Evolutionary conservation across 2,329 filamentous ascomycete genomes (phyloP).

Genomic region (Hypoxylon sp.): DNA sequence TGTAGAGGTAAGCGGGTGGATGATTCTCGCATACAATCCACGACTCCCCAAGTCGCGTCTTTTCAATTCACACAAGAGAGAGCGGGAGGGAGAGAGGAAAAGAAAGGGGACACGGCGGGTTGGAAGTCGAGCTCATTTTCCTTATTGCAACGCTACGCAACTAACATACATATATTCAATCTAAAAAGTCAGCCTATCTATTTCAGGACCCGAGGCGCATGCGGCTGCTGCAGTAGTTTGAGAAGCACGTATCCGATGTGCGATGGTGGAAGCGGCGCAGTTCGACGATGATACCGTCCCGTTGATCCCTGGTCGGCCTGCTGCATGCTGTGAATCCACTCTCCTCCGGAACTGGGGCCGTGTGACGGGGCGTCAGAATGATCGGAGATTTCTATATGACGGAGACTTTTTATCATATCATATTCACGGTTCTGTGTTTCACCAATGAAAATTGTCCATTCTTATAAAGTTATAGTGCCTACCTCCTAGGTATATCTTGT

Average conservation of each 20-base stretch:
- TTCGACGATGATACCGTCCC: slow-evolving; percentile 11
- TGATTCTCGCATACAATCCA: not conserved
- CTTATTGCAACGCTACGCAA: not conserved
- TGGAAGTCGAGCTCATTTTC: not conserved
- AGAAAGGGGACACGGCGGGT: not conserved
- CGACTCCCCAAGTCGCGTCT: not conserved
- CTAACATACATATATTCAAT: slow-evolving; percentile 10
- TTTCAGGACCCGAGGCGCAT: slow-evolving; percentile 13
- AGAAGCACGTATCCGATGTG: not conserved
- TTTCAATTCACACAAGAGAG: not conserved
- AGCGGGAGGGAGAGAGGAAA: not conserved
- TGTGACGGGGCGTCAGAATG: not conserved
- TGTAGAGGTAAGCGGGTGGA: not conserved
- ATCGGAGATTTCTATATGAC: not conserved
- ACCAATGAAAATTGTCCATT: not conserved
- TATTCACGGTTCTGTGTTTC: not conserved
- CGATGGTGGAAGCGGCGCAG: slow-evolving; percentile 21
- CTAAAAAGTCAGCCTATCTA: slow-evolving; percentile 11
- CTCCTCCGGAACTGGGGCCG: slow-evolving; percentile 7
- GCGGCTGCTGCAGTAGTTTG: slow-evolving; percentile 11
- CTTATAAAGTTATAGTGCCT: not conserved
- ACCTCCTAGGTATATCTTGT: not conserved
- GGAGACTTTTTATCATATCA: not conserved
- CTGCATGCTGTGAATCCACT: not conserved
- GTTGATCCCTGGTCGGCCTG: slow-evolving; percentile 1